phyloP scores from a whole-genome alignment of 768 basidiomycete species.

The Lentinula edodes region DNA sequence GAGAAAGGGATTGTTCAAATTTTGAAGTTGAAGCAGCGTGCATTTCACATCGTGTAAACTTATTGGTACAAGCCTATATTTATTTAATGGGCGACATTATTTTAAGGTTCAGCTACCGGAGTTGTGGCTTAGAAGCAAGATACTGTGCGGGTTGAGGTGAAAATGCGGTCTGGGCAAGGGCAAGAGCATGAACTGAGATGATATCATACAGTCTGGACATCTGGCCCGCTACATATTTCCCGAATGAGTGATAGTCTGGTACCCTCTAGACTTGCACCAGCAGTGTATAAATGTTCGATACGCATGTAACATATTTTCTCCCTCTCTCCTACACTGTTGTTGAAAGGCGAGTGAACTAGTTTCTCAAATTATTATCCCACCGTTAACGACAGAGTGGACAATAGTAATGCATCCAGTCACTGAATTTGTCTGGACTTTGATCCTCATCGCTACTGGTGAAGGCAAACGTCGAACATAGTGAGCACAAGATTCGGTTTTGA shows the following conservation, averaged over 20 bases:
- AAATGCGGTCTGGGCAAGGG: not conserved
- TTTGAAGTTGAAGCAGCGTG: slow-evolving; percentile 27
- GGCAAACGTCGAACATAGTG: not conserved
- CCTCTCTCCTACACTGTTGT: not conserved
- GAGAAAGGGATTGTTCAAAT: slow-evolving; percentile 67
- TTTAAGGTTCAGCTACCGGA: too few relatives aligned
- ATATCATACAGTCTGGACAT: not conserved
- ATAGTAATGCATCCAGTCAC: not conserved
- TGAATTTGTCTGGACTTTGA: not conserved
- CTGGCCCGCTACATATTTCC: not conserved
- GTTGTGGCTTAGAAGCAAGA: not conserved
- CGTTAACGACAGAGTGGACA: not conserved
- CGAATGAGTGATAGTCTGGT: not conserved
- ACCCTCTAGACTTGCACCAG: not conserved
- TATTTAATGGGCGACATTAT: not conserved
- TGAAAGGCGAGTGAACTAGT: not conserved
- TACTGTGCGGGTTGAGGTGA: too few relatives aligned
- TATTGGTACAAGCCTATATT: not conserved
- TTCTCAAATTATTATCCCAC: not conserved
- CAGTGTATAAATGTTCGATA: not conserved
- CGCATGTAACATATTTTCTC: too few relatives aligned
- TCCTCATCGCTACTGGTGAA: slow-evolving; percentile 2
- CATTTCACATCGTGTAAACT: not conserved
- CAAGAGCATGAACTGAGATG: not conserved
- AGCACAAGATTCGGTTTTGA: not conserved